Percentiles rank a stretch among this genome's conserved stretches.
Evolutionary conservation across 192 early-diverging fungal species (phyloP).

Genomic region (Pilaira anomala): DNA sequence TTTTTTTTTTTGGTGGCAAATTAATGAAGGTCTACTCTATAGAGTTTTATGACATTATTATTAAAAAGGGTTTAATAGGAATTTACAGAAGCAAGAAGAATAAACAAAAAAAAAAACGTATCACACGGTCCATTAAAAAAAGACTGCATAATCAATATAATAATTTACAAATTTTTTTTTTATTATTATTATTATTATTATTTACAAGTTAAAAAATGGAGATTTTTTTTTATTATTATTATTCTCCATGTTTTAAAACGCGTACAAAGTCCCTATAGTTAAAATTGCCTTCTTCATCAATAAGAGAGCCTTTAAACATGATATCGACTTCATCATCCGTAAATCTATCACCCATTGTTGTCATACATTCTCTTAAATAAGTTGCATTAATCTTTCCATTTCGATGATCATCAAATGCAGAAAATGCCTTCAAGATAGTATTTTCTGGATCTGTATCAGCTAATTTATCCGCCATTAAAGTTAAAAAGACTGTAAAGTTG

Average conservation of each 20-base stretch:
- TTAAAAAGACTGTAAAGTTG: slow-evolving; percentile 98
- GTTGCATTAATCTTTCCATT: slow-evolving; percentile 80
- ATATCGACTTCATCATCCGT: slow-evolving; percentile 89
- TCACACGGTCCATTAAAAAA: no score
- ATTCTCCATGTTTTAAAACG: slow-evolving; percentile 93
- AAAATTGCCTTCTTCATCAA: slow-evolving; percentile 73
- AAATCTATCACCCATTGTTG: slow-evolving; percentile 91
- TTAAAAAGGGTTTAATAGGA: no score
- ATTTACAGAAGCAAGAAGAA: no score
- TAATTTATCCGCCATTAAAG: slow-evolving; percentile 92
- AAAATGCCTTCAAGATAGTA: slow-evolving; percentile 90
- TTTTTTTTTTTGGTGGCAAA: no score
- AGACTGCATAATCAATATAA: no score
- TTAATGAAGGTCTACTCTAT: no score
- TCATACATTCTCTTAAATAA: slow-evolving; percentile 83
- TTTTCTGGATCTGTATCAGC: slow-evolving; percentile 88
- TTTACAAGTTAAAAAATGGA: no score
- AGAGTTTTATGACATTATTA: no score
- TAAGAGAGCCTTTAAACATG: slow-evolving; percentile 88
- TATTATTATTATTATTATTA: no score
- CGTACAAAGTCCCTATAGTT: slow-evolving; percentile 92
- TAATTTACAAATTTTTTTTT: no score
- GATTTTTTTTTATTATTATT: no score
- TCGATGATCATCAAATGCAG: slow-evolving; percentile 84
- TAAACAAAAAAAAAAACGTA: no score